Base-by-base conservation (phyloP, 1,284 basidiomycete genomes). In the Fomitopsis betulina region DNA sequence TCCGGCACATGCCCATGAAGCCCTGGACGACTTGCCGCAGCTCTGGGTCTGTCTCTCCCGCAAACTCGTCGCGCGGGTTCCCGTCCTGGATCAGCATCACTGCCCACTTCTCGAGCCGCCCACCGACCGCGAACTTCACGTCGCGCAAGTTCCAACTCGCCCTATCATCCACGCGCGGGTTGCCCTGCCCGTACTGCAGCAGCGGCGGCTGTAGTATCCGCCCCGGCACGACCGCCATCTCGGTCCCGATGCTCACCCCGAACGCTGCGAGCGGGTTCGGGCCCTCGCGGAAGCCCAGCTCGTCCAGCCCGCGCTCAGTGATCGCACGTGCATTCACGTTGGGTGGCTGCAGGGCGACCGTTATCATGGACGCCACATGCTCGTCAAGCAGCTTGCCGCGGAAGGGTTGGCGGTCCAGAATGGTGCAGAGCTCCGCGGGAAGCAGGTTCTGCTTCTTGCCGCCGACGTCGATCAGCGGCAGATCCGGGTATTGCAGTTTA, bases 201-300 rank as follows among this genome's bases (percentile, higher is more conserved):
- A 71, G 73, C 0, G 89, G 89, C 10, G 82, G 69, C 5, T 77
- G 71, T 0, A 91, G 78, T 58, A 90, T 80, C 35, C 89, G 83
- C 2, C 84, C 89, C 0, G 89, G 88, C 6, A 91, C 85, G 25
- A 88, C 79, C 1, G 86, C 77, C 88, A 92, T 91, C 58, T 89
- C 76, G 1, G 69, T 72, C 12, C 81, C 81, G 57, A 92, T 78
- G 55, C 67, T 73, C 56, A 91, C 71, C 1, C 85, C 87, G 68
- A 91, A 91, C 0, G 79, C 75, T 7, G 72, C 70, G 13, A 85
- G 71, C 1, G 79, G 77, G 7, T 72, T 73, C 0, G 77, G 70
- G 21, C 70, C 71, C 7, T 72, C 67, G 23, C 73, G 71, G 70
- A 86, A 88, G 2, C 87, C 89, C 12, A 92, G 81, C 58, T 81